Conservation (phyloP, 768 basidiomycete species). For the Pleurotus ostreatus region DNA sequence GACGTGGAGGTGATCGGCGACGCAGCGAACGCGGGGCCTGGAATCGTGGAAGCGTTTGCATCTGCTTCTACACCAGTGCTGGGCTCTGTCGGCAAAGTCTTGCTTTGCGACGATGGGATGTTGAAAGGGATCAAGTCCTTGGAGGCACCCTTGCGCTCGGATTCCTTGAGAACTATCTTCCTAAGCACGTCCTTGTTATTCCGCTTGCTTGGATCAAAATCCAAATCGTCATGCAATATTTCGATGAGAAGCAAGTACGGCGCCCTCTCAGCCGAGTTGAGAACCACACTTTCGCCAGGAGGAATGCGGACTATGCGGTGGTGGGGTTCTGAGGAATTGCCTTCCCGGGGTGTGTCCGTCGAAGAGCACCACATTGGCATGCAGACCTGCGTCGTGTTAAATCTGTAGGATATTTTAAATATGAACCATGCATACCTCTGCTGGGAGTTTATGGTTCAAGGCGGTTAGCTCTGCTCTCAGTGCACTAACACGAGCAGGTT, state of each 20-base stretch:
- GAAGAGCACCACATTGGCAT: constrained; percentile 87
- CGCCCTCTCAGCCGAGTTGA: constrained; percentile 95
- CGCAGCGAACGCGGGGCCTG: constrained; percentile 6
- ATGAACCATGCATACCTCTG: constrained; percentile 59
- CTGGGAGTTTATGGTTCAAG: constrained; percentile 92
- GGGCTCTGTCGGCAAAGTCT: not conserved
- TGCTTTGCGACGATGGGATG: constrained; percentile 15
- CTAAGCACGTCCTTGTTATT: constrained; percentile 84
- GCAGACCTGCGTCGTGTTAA: constrained; percentile 51
- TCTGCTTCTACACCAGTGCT: constrained; percentile 17
- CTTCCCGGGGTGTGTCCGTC: constrained; percentile 49
- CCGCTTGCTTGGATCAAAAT: constrained; percentile 84
- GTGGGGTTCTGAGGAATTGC: constrained; percentile 58
- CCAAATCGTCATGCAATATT: constrained; percentile 83
- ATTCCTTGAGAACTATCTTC: constrained; percentile 67
- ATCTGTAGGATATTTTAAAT: constrained; percentile 8
- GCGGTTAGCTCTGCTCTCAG: constrained; percentile 92
- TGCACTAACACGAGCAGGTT: constrained; percentile 94
- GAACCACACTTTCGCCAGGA: constrained; percentile 94
- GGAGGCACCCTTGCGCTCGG: constrained; percentile 54
- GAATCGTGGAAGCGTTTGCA: constrained; percentile 14
- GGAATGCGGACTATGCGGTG: constrained; percentile 97
- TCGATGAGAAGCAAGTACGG: constrained; percentile 93
- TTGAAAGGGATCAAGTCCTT: constrained; percentile 49
- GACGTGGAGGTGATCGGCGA: not conserved